Conservation (phyloP, 2,329 filamentous ascomycete species). For the Penicillium sp. region DNA sequence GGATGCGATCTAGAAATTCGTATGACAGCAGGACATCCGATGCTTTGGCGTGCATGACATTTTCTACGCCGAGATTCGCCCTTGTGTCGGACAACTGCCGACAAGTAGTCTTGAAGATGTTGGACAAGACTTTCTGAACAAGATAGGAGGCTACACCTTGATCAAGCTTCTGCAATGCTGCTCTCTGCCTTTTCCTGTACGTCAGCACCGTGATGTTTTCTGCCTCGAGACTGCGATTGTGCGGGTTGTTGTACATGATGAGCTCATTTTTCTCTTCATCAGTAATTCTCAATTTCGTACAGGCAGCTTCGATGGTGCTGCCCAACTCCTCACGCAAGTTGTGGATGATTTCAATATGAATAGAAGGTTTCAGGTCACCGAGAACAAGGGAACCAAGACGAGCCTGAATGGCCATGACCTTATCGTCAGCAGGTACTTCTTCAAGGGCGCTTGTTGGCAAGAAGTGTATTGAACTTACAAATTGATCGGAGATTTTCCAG, state of each 20-base stretch:
- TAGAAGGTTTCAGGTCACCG: neutral
- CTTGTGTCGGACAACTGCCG: too few relatives aligned
- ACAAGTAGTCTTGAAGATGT: too few relatives aligned
- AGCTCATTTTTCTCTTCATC: neutral
- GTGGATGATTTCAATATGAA: neutral
- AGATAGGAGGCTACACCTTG: too few relatives aligned
- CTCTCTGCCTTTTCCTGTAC: too few relatives aligned
- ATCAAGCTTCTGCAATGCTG: too few relatives aligned
- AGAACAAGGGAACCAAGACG: neutral
- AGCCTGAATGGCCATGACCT: neutral
- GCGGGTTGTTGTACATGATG: too few relatives aligned
- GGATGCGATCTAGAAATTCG: slow-evolving; percentile 28
- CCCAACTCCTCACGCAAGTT: neutral
- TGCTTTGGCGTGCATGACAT: neutral
- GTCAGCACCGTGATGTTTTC: too few relatives aligned
- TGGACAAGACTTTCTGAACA: too few relatives aligned
- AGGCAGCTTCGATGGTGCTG: neutral
- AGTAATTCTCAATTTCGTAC: too few relatives aligned
- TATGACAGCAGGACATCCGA: slow-evolving; percentile 26
- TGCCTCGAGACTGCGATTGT: too few relatives aligned
- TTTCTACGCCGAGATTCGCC: too few relatives aligned
- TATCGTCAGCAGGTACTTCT: neutral
- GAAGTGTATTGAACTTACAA: neutral
- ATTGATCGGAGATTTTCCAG: too few relatives aligned
- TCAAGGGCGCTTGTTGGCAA: neutral